These are phyloP conservation scores for Phytophthora idaei DNA, from an alignment of 352 stramenopile species.

Conservation along the genomic window DNA sequence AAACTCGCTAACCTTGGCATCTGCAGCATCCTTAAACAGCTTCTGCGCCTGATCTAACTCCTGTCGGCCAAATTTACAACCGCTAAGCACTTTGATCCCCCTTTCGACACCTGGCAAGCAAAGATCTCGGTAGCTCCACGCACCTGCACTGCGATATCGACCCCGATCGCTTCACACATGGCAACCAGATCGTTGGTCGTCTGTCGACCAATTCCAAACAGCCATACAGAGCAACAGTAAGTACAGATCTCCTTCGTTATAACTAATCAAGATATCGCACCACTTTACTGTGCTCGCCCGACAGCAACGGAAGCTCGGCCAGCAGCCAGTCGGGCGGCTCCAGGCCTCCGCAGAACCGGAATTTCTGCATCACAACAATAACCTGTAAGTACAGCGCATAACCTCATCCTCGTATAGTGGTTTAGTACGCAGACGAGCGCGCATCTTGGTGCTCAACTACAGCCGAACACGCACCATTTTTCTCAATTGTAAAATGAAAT, in stretches of 20 bases:
- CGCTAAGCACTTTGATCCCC: not conserved
- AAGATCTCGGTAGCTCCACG: not conserved
- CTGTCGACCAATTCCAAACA: slow-evolving; percentile 10
- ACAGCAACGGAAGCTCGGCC: slow-evolving; percentile 50
- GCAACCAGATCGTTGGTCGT: slow-evolving; percentile 13
- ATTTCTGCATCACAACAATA: slow-evolving; percentile 34
- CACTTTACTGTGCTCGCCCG: slow-evolving; percentile 26
- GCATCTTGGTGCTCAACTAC: not conserved
- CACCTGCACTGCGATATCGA: slow-evolving; percentile 36
- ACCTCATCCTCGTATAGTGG: not conserved
- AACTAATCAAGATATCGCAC: slow-evolving; percentile 14
- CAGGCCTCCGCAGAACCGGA: slow-evolving; percentile 65
- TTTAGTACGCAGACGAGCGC: not conserved
- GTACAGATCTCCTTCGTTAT: too few relatives aligned
- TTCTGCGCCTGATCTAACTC: slow-evolving; percentile 20
- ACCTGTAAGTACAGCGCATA: slow-evolving; percentile 1
- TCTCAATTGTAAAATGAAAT: not conserved
- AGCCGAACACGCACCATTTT: slow-evolving; percentile 14
- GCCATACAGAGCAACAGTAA: not conserved
- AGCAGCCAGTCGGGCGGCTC: slow-evolving; percentile 73
- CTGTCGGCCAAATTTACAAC: slow-evolving; percentile 12
- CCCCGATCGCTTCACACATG: slow-evolving; percentile 36
- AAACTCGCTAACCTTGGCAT: slow-evolving; percentile 28
- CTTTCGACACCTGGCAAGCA: not conserved
- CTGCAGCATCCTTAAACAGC: slow-evolving; percentile 21